phyloP scores from a whole-genome alignment of 352 stramenopile species.

The Phytophthora litchii region DNA sequence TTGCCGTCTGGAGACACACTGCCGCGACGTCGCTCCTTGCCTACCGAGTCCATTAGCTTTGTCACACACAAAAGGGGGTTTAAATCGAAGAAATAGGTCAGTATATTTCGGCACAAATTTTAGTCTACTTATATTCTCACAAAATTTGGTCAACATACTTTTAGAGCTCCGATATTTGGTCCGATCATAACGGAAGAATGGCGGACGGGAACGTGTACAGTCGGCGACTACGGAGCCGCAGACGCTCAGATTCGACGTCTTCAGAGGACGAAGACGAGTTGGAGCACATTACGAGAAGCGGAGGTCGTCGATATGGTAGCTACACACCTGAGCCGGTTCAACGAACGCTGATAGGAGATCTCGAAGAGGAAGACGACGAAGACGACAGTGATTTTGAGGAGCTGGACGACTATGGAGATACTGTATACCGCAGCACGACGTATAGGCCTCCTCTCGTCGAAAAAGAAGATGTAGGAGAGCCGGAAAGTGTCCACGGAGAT shows the following conservation, averaged over 20 bases:
- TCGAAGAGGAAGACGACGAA: slow-evolving; percentile 53
- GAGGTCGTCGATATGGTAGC: slow-evolving; percentile 21
- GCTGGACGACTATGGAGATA: slow-evolving; percentile 37
- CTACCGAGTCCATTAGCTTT: slow-evolving; percentile 34
- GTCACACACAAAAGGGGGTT: slow-evolving; percentile 6
- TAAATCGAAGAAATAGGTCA: slow-evolving; percentile 19
- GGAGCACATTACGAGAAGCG: slow-evolving; percentile 8
- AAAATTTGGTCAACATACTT: background rate
- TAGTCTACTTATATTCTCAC: background rate
- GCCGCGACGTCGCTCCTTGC: slow-evolving; percentile 29
- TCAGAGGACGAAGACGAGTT: slow-evolving; percentile 24
- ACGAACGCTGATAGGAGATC: slow-evolving; percentile 55
- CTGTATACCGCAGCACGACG: slow-evolving; percentile 32
- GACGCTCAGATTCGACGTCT: slow-evolving; percentile 30
- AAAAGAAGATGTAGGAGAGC: slow-evolving; percentile 37
- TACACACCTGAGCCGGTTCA: slow-evolving; percentile 65
- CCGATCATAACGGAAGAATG: slow-evolving; percentile 20
- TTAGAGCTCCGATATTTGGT: slow-evolving; percentile 1
- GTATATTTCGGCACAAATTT: slow-evolving; percentile 3
- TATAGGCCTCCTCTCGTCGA: slow-evolving; percentile 26
- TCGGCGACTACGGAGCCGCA: slow-evolving; percentile 26
- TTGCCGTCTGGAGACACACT: slow-evolving; percentile 23
- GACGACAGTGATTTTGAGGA: slow-evolving; percentile 49
- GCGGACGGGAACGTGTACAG: slow-evolving; percentile 32
- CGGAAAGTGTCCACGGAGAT: slow-evolving; percentile 32